Evolutionary conservation across 306 rosid genomes (phyloP), one percentile per base, ranked within the genome.

Genomic region (Sechiopsis laciniata): DNA sequence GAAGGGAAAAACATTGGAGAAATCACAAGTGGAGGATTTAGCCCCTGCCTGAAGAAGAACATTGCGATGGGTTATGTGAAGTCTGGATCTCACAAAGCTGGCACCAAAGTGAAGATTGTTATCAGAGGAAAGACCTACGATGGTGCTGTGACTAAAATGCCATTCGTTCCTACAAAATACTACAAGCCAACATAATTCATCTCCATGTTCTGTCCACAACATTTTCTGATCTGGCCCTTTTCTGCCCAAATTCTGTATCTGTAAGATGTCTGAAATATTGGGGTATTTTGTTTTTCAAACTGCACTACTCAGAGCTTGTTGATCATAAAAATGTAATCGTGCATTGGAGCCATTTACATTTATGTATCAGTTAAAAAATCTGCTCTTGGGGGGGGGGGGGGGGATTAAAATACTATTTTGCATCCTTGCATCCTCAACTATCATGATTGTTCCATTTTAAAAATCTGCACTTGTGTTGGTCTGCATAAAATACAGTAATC

Each of bases 1-100:
- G 87, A 81, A 58, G 99, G 97, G 2, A 86, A 85, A 24, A 87
- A 80, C 80, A 89, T 95, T 57, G 99, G 99, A 22, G 97, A 95
- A 76, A 85, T 95, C 59, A 95, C 99, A 10, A 95, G 99, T 71
- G 99, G 99, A 75, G 99, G 99, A 81, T 95, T 94, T 79, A 94
- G 97, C 75, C 99, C 99, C 60, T 91, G 96, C 87, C 89, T 95
- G 10, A 83, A 95, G 95, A 95, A 89, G 94, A 95, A 95, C 75
- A 89, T 95, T 42, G 95, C 97, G 9, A 91, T 95, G 90, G 99
- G 99, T 5, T 95, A 95, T 78, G 96, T 95, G 82, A 95, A 91
- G 81, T 95, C 97, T 48, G 97, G 99, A 72, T 80, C 88, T 74
- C 99, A 95, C 90, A 95, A 95, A 75, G 83, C 91, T 11, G 96